Evolutionary conservation across 1,284 basidiomycete genomes (phyloP), one percentile per base, ranked within the genome.

Genomic region (Apiotrichum laibachii): DNA sequence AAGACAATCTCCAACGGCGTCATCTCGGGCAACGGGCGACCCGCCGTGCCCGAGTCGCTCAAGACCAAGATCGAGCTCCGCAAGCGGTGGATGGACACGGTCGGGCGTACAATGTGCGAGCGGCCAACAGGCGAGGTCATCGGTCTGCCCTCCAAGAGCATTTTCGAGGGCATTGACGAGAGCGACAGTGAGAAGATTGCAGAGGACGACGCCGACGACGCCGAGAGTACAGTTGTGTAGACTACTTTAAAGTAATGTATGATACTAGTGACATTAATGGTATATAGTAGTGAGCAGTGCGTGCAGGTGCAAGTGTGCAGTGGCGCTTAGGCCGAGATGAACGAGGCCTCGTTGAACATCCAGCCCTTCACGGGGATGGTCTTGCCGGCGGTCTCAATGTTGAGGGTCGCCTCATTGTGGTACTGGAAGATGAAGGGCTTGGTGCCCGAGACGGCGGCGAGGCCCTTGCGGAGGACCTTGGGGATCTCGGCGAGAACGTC

Each of bases 401-500:
- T 76, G 42, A 97, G 78, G 54, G 84, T 90, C 8, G 82, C 83
- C 1, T 85, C 84, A 74, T 95, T 95, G 65, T 85, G 77, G 85
- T 88, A 96, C 91, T 96, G 70, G 67, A 81, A 82, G 66, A 83
- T 81, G 72, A 78, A 80, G 22, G 82, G 80, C 73, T 81, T 79
- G n/a, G 78, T 78, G 39, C 78, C 79, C 0, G 81, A 80, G 7
- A 80, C 77, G 50, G 81, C 79, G 35, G 78, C 73, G 54, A 82
- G 70, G n/a, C 77, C 72, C 72, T 82, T 82, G 60, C 77, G 73
- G 49, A 81, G 73, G 49, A 96, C 86, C 66, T 89, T 88, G 10
- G 96, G 96, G 68, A 99, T 93, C 81, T 99, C 94, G 5, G 89
- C 92, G 18, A 99, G 83, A 1, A 99, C 87, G 70, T 99, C 94